Conservation (phyloP, 228 moss, liverwort and hornwort genomes). For the Sphagnum fallax region DNA sequence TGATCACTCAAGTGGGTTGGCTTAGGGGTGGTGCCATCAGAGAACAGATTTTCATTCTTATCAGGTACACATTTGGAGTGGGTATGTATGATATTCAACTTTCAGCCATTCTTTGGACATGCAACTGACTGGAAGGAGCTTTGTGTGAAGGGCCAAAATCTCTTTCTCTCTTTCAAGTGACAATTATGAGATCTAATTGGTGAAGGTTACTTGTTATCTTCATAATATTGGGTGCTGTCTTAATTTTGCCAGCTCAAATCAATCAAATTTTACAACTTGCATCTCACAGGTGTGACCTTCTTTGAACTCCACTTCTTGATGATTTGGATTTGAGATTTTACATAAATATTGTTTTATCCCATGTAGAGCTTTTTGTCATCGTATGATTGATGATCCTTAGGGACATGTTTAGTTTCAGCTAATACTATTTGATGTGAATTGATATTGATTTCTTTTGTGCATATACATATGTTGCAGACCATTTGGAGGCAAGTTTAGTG, state of each 20-base stretch:
- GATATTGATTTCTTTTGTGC: too few species aligned
- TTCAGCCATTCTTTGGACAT: too few species aligned
- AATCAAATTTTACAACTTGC: slow-evolving; percentile 82
- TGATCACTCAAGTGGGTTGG: slow-evolving; percentile 64
- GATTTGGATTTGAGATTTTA: too few species aligned
- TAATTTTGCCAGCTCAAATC: slow-evolving; percentile 84
- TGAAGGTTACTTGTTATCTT: slow-evolving; percentile 63
- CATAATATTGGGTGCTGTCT: slow-evolving; percentile 65
- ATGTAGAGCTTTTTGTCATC: too few species aligned
- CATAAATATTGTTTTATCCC: too few species aligned
- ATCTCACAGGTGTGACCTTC: slow-evolving; percentile 47
- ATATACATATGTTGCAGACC: too few species aligned
- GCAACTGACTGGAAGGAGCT: too few species aligned
- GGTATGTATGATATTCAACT: slow-evolving; percentile 35
- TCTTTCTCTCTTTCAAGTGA: background rate
- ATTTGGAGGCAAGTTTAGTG: slow-evolving; percentile 81
- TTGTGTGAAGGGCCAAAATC: accelerated
- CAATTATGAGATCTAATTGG: slow-evolving; percentile 79
- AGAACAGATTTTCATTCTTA: slow-evolving; percentile 80
- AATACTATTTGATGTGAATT: too few species aligned
- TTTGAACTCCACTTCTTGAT: background rate
- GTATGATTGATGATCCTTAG: too few species aligned
- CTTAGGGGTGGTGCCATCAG: slow-evolving; percentile 79
- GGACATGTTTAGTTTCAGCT: too few species aligned
- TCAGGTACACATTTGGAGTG: slow-evolving; percentile 79